phyloP scores from a whole-genome alignment of 495 filamentous ascomycete species.

The Corynascus novoguineensis region DNA sequence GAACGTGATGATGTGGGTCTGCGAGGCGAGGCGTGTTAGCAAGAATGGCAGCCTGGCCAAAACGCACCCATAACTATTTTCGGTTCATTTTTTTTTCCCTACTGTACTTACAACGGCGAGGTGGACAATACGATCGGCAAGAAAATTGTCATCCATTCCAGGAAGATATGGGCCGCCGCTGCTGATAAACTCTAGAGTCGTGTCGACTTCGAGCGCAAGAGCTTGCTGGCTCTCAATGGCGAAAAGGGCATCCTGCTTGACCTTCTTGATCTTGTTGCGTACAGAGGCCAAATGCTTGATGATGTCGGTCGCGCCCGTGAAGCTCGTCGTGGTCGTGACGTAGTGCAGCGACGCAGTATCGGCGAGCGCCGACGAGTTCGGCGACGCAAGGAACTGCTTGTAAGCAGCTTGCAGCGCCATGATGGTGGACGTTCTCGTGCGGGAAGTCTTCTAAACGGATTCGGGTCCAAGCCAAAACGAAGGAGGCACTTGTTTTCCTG shows the following conservation, averaged over 20 bases:
- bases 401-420: conserved; percentile 50
- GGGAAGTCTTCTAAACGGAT: background rate
- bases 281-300: conserved; percentile 69
- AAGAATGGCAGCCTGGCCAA: background rate
- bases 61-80: too few relatives aligned
- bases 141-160: conserved; percentile 87
- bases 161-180: conserved; percentile 87
- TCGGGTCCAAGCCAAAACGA: background rate
- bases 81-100: too few relatives aligned
- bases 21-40: conserved; percentile 29
- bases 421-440: background rate
- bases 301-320: conserved; percentile 64
- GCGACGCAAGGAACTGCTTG: conserved; percentile 69
- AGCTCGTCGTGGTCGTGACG: conserved; percentile 77
- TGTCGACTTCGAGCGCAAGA: conserved; percentile 73
- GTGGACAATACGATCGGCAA: conserved; percentile 73
- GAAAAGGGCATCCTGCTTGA: conserved; percentile 65
- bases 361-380: conserved; percentile 59
- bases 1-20: conserved; percentile 91
- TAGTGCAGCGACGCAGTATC: conserved; percentile 77
- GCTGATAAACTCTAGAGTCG: conserved; percentile 70
- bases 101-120: conserved; percentile 77
- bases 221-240: conserved; percentile 64
- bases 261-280: conserved; percentile 66
- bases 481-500: background rate